Percentiles rank a stretch among this genome's conserved stretches.
phyloP scores from a whole-genome alignment of 2,329 filamentous ascomycete genomes.

The Aspergillus niger region DNA sequence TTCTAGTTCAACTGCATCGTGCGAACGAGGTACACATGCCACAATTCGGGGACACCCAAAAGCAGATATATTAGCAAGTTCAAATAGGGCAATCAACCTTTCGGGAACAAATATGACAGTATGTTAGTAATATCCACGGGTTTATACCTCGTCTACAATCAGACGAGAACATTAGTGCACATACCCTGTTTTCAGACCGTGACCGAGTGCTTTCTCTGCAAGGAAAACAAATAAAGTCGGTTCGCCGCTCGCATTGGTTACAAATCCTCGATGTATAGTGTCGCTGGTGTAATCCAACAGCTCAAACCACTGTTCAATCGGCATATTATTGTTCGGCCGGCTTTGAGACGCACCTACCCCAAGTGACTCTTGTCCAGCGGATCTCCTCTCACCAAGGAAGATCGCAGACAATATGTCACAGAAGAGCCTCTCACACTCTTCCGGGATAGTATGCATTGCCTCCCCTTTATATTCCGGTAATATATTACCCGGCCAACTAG shows the following conservation, averaged over 20 bases:
- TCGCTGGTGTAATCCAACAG: constrained; percentile 76
- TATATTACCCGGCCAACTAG: constrained; percentile 42
- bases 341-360: constrained; percentile 70
- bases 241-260: constrained; percentile 68
- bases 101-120: neutral
- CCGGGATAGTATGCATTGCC: constrained; percentile 95
- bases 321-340: constrained; percentile 32
- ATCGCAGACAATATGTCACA: constrained; percentile 90
- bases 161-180: constrained; percentile 38
- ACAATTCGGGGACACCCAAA: constrained; percentile 77
- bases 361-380: constrained; percentile 76
- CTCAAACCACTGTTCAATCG: constrained; percentile 41
- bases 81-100: constrained; percentile 85
- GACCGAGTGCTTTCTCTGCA: constrained; percentile 68
- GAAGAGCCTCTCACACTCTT: constrained; percentile 99
- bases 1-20: constrained; percentile 63
- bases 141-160: neutral
- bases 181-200: constrained; percentile 85
- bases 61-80: constrained; percentile 72
- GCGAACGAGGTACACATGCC: constrained; percentile 75
- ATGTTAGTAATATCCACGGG: neutral
- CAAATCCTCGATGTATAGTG: constrained; percentile 82
- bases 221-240: constrained; percentile 88
- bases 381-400: constrained; percentile 94
- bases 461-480: constrained; percentile 66